phyloP scores from a whole-genome alignment of 192 early-diverging fungal species.

The Backusella mclennaniae region DNA sequence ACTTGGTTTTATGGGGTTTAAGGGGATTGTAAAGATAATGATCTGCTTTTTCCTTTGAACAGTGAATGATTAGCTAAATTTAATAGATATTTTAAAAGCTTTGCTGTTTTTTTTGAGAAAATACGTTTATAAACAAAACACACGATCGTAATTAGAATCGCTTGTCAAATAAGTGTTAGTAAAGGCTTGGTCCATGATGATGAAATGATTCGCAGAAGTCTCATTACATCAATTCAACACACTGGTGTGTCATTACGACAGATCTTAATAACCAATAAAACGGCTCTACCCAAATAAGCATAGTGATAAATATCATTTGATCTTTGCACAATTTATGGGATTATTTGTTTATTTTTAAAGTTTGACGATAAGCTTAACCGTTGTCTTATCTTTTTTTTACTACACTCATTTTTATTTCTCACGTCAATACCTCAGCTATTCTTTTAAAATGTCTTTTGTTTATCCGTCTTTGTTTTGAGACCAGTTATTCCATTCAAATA shows the following conservation, averaged over 20 bases:
- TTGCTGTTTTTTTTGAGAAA: neutral
- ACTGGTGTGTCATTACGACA: neutral
- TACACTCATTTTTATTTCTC: too few species aligned
- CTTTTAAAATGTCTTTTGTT: neutral
- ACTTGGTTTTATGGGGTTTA: neutral
- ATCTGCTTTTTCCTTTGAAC: neutral
- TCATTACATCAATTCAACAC: neutral
- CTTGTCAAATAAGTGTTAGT: neutral
- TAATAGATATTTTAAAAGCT: too few species aligned
- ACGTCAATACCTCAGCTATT: neutral
- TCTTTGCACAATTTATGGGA: neutral
- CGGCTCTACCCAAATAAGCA: neutral
- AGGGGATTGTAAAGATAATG: neutral
- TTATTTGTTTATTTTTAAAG: neutral
- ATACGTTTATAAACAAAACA: neutral
- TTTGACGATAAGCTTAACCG: neutral
- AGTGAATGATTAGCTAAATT: neutral
- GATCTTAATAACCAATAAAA: neutral
- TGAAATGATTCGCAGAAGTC: neutral
- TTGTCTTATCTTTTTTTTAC: neutral
- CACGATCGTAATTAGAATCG: neutral
- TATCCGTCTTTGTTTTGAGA: neutral
- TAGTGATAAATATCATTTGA: neutral
- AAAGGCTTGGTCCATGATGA: neutral
- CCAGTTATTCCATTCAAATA: neutral